Conservation (phyloP, 306 rosid species). For the Vigna unguiculata region DNA sequence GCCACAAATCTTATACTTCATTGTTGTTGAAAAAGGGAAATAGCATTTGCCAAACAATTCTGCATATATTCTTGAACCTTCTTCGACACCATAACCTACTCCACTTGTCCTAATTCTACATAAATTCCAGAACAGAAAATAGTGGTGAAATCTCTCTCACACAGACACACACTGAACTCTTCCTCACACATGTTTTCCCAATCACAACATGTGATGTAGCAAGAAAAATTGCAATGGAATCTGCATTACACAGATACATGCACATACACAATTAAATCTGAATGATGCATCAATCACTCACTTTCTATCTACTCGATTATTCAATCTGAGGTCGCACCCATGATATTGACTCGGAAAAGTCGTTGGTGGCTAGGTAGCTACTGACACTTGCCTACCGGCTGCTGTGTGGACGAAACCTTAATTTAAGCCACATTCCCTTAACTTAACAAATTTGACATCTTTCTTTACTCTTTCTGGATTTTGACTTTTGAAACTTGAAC, state of each 20-base stretch:
- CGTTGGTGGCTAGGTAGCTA: conserved; percentile 34
- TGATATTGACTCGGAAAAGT: conserved; percentile 50
- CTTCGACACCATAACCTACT: not conserved
- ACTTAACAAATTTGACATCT: too few species aligned
- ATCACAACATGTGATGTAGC: conserved; percentile 45
- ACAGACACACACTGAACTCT: not conserved
- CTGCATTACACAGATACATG: not conserved
- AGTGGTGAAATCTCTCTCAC: not conserved
- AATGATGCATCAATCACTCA: conserved; percentile 1
- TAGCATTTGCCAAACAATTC: not conserved
- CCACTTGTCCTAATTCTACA: not conserved
- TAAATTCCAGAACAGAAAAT: not conserved
- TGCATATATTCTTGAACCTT: conserved; percentile 27
- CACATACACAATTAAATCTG: too few species aligned
- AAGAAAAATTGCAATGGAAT: not conserved
- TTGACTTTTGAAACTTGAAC: not conserved
- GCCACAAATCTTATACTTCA: not conserved
- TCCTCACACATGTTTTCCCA: conserved; percentile 5
- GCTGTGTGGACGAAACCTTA: conserved; percentile 36
- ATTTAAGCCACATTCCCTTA: conserved; percentile 37
- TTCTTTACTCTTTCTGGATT: not conserved
- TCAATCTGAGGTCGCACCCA: conserved; percentile 17
- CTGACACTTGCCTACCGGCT: conserved; percentile 42
- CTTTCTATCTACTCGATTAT: not conserved
- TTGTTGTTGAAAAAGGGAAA: not conserved